Percentiles rank a stretch among this genome's conserved stretches.
Evolutionary conservation across 2,329 filamentous ascomycete genomes (phyloP).

Genomic region (Aurifilum marmelostoma): DNA sequence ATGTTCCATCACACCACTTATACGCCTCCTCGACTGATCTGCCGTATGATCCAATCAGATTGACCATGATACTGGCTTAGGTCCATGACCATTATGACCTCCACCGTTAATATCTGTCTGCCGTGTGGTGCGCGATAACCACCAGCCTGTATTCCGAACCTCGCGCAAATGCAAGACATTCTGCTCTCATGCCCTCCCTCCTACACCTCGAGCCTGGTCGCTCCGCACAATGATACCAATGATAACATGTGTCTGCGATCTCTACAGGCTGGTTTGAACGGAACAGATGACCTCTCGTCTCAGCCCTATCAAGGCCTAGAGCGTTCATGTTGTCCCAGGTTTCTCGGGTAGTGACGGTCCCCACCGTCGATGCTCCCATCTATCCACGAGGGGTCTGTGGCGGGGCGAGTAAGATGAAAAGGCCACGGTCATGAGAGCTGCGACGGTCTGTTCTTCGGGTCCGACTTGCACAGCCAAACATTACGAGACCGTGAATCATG

Average conservation of each 20-base stretch:
- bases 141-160: background rate
- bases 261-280: background rate
- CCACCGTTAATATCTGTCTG: background rate
- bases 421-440: too few species aligned
- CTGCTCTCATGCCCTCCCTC: background rate
- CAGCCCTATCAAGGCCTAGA: background rate
- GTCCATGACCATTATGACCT: background rate
- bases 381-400: background rate
- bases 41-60: conserved; percentile 1
- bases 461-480: background rate
- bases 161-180: background rate
- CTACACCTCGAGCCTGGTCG: background rate
- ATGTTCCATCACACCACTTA: conserved; percentile 17
- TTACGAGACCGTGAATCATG: background rate
- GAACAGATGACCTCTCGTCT: conserved; percentile 2
- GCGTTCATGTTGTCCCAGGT: background rate
- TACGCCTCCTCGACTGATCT: conserved; percentile 16
- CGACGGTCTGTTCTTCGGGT: too few species aligned
- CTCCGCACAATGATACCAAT: background rate
- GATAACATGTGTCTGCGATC: too few species aligned
- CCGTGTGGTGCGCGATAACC: background rate
- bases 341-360: conserved; percentile 6
- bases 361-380: background rate
- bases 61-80: background rate
- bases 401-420: background rate